Base-by-base conservation (phyloP, 2,329 filamentous ascomycete species). In the Gnomoniopsis sp. region DNA sequence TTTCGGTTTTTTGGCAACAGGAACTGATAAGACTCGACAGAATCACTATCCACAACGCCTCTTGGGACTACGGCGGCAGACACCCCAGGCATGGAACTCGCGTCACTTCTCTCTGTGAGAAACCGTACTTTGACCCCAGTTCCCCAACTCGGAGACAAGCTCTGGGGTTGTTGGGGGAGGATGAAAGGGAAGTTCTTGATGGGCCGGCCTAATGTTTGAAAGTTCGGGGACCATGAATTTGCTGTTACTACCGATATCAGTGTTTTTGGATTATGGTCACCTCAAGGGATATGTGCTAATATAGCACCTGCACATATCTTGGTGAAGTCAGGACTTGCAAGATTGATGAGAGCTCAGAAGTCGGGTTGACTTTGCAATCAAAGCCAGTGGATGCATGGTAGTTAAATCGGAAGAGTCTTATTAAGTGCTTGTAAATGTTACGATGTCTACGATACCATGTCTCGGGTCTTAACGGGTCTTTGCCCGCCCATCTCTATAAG, bases 41-140 rank as follows among this genome's bases (percentile, higher is more conserved):
- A 43, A 87, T 89, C 59, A 89, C 88, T 0, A 90, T 90, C 41
- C 87, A 91, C 65, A 90, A 89, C 62, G 88, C 87, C 0, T 87
- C 83, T 65, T 91, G 87, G 86, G 87, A 91, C 64, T 90, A 90
- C 66, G 86, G 83, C 36, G 86, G 86, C 1, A 78, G 75, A 21
- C 77, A 89, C 67, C 85, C 88, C 0, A 77, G 88, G 43, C 88
- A 91, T 68, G 88, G 88, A 2, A 91, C 88, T 0, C 77, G 89
- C 30, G 88, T 91, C 3, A 91, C 88, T 0, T 77, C 85, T 8
- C 71, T 91, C 53, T 88, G 86, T 0, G 89, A 91, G 74, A 86
- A 86, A 75, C 88, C 88, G 0, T 87, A 80, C 65, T 91, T 88
- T 65, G 81, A 88, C 55, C 72, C 81, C 0, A 74, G 79, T 11